Evolutionary conservation across 2,329 filamentous ascomycete genomes (phyloP), one percentile per base, ranked within the genome.

Genomic region (Fusarium pseudocircinatum): DNA sequence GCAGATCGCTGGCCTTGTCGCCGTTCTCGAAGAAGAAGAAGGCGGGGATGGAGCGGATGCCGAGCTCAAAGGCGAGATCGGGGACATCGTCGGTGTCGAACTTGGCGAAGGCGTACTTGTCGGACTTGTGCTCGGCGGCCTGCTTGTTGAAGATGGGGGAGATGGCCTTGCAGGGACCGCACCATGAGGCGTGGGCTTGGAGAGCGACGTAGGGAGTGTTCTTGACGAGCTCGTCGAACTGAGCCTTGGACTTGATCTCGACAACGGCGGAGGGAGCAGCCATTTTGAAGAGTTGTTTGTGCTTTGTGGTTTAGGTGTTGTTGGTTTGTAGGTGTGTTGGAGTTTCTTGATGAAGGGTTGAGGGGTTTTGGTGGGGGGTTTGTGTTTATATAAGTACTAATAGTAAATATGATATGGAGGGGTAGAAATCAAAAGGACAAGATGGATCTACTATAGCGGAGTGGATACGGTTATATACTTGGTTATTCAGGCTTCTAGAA

Each of bases 111-210:
- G 84, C 84, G 54, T 87, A 84, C 47, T 82, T 80, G 58, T 85
- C 82, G 24, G 83, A 82, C 30, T 78, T 72, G 72, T 77, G 73
- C 39, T 75, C 73, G 53, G 78, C 78, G 50, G 88, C 85, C 59
- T 89, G 84, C 77, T 85, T 82, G 67, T 76, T 78, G 84, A 86
- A 90, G 66, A 87, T 75, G 69, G 89, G 89, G 28, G 87, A 86
- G 77, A 91, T 90, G 75, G 83, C 82, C 81, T 88, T 89, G 87
- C 89, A 91, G 34, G 89, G 89, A 43, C 84, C 85, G 81, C 89
- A 91, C 89, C 89, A 91, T 77, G 86, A 82, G 66, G 89, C 88
- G 81, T 84, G 87, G 82, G 90, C 89, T 79, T 91, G 88, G 72
- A 88, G 81, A 68, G 86, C 84, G 71, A 90, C 87, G 81, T 86